These are phyloP conservation scores for Usnea hakonensis DNA, from an alignment of 495 filamentous ascomycete genomes.

Conservation along the genomic window DNA sequence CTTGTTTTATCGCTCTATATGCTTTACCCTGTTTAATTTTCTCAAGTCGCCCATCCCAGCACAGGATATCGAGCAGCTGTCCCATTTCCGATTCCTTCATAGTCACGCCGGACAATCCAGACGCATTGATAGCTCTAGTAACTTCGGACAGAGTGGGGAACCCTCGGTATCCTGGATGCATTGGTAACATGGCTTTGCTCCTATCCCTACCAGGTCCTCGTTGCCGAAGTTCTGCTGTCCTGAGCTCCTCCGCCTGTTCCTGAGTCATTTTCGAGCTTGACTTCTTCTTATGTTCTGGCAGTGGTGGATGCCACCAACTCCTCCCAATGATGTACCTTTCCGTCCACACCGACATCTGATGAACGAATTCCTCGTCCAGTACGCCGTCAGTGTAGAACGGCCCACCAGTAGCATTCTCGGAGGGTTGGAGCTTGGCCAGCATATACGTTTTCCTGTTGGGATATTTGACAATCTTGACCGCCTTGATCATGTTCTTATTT, in stretches of 20 bases:
- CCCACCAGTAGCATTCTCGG: constrained; percentile 83
- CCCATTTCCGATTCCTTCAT: constrained; percentile 63
- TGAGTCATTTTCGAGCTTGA: constrained; percentile 6
- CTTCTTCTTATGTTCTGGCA: constrained; percentile 10
- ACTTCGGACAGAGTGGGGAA: constrained; percentile 75
- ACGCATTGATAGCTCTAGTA: constrained; percentile 61
- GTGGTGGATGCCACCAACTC: constrained; percentile 52
- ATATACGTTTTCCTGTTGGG: constrained; percentile 60
- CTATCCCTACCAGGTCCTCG: constrained; percentile 8
- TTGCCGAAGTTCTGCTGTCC: constrained; percentile 13
- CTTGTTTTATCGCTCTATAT: constrained; percentile 43
- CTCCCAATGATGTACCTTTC: constrained; percentile 60
- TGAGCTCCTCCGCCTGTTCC: constrained; percentile 18
- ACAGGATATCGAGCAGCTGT: constrained; percentile 74
- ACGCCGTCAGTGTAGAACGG: constrained; percentile 87
- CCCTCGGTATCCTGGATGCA: constrained; percentile 57
- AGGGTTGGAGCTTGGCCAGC: constrained; percentile 59
- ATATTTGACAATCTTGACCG: constrained; percentile 52
- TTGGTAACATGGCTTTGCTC: constrained; percentile 41
- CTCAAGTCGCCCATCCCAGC: constrained; percentile 67
- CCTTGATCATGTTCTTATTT: constrained; percentile 78
- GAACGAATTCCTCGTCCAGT: constrained; percentile 80
- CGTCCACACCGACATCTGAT: constrained; percentile 57
- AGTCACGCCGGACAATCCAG: constrained; percentile 40
- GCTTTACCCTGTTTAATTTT: constrained; percentile 39